Conservation (phyloP, 2,329 filamentous ascomycete species). For the Thermomyces lanuginosus region DNA sequence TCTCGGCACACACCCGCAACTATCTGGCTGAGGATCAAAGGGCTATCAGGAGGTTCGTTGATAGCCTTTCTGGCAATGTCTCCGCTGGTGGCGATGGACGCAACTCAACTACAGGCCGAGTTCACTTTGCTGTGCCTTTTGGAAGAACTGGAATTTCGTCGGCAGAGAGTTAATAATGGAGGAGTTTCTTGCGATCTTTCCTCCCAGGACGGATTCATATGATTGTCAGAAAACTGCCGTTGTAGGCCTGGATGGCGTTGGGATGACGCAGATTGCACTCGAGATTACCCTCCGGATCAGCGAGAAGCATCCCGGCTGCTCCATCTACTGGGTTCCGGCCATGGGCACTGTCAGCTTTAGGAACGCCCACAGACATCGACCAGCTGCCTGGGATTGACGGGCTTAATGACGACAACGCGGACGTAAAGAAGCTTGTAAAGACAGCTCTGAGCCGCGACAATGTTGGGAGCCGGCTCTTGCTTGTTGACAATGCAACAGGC, state of each 20-base stretch:
- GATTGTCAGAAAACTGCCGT: constrained; percentile 7
- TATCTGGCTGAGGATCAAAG: too few species aligned
- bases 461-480: constrained; percentile 9
- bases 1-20: too few species aligned
- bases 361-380: constrained; percentile 5
- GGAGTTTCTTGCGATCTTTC: too few species aligned
- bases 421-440: constrained; percentile 4
- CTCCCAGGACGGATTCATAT: too few species aligned
- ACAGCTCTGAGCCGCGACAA: constrained; percentile 3
- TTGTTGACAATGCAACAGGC: constrained; percentile 12
- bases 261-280: constrained; percentile 12
- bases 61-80: too few species aligned
- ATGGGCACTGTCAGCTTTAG: constrained; percentile 7
- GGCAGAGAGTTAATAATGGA: too few species aligned
- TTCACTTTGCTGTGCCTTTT: too few species aligned
- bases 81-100: too few species aligned
- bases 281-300: constrained; percentile 8
- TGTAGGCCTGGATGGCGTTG: constrained; percentile 11
- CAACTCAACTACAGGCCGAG: too few species aligned
- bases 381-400: constrained; percentile 3
- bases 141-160: too few species aligned
- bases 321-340: constrained; percentile 9
- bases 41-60: too few species aligned
- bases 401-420: constrained; percentile 2
- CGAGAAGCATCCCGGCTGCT: constrained; percentile 5